Base-by-base conservation (phyloP, 169 alveolate genomes). In the Plasmodium inui region DNA sequence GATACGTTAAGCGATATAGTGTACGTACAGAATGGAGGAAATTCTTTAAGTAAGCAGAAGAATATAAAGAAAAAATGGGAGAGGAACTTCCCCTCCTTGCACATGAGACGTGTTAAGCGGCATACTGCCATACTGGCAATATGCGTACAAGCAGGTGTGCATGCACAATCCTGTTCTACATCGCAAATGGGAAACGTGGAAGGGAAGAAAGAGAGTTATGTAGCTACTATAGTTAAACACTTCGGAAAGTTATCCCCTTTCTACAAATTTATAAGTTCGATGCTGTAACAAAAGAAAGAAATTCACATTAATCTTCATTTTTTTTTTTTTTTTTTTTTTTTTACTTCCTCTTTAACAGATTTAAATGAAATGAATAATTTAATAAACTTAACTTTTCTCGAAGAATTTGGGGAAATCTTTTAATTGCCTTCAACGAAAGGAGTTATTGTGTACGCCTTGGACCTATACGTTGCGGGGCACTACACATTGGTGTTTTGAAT, bases 21-120 rank as follows among this genome's bases (percentile, higher is more conserved):
- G 39, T 86, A 86, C 74, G 81, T 86, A 8, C 93, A 86, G 70
- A 86, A 86, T 70, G 93, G 93, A 34, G 93, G 93, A 3, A 74
- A 74, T 19, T 74, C 84, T 10, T n/a, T 86, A 78, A 86, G 93
- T 86, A 41, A 84, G 76, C n/a, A 74, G 7, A 86, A 86, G 41
- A 86, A 17, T 67, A 10, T 22, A 67, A 67, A 28, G 76, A 7
- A 22, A 67, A 8, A 67, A n/a, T 37, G 76, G 76, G 76, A 28
- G 14, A n/a, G 14, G 14, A 5, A 12, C 22, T 50, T 17, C 22
- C 61, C 61, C 61, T 50, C 61, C 61, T 17, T 50, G 22, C 22
- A 50, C 61, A 14, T 50, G 61, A 50, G 22, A 50, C 61, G 22
- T 50, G 61, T 50, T 50, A 50, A 50, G 61, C 8, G 61, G 61